phyloP scores from a whole-genome alignment of 139 green algal genomes.

The Pseudopediastrum boryanum region DNA sequence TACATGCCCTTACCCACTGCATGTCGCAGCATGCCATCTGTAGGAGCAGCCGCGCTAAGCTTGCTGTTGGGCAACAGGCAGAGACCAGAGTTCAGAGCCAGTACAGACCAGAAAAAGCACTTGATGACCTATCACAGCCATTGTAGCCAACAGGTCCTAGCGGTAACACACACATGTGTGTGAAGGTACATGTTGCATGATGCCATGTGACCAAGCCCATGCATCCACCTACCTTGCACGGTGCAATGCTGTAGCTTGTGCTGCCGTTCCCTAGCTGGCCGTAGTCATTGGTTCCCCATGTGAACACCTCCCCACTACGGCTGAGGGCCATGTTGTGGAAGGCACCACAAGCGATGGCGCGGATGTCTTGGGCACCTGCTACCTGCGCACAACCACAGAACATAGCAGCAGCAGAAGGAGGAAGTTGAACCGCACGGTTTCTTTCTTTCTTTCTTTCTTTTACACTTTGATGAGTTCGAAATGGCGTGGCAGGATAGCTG shows the following conservation, averaged over 20 bases:
- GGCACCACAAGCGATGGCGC: conserved; percentile 75
- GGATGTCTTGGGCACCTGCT: conserved; percentile 55
- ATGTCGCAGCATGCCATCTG: too few species aligned
- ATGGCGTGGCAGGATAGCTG: too few species aligned
- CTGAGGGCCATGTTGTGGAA: conserved; percentile 90
- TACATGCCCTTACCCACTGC: too few species aligned
- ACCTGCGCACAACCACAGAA: conserved; percentile 44
- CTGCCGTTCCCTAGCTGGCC: conserved; percentile 82
- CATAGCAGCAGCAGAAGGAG: background rate
- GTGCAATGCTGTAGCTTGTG: conserved; percentile 71
- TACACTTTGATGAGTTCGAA: too few species aligned
- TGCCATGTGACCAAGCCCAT: background rate
- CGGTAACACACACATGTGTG: too few species aligned
- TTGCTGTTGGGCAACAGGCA: too few species aligned
- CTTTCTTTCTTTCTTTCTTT: background rate
- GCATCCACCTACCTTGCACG: conserved; percentile 8
- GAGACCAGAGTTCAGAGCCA: too few species aligned
- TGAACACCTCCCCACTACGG: conserved; percentile 54
- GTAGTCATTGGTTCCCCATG: conserved; percentile 91
- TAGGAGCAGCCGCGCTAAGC: too few species aligned
- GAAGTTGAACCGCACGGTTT: background rate
- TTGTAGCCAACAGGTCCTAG: too few species aligned
- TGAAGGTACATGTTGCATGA: too few species aligned
- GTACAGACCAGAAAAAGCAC: too few species aligned
- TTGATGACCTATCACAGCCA: too few species aligned